Percentiles rank a stretch among this genome's conserved stretches.
Conservation (phyloP, 768 basidiomycete genomes). For the Boletus sensibilis region DNA sequence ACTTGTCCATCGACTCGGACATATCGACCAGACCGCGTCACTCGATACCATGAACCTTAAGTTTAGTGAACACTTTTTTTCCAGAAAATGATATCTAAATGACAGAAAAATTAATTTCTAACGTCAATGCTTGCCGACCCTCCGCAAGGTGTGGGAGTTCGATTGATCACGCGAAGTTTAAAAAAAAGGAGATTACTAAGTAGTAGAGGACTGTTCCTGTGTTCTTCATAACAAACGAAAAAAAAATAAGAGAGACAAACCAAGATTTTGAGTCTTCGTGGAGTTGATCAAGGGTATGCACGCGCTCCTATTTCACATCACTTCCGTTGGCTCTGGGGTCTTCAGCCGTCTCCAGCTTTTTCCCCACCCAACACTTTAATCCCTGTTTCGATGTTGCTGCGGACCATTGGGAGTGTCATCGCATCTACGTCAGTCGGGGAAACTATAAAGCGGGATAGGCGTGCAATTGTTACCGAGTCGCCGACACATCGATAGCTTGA, state of each 20-base stretch:
- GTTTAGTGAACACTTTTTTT: neutral
- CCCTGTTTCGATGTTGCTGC: neutral
- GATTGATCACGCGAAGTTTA: too few species aligned
- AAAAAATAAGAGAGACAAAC: neutral
- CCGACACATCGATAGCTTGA: neutral
- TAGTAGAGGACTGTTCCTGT: too few species aligned
- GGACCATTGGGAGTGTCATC: neutral
- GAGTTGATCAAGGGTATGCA: neutral
- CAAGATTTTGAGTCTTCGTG: neutral
- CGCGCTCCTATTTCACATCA: neutral
- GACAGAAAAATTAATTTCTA: neutral
- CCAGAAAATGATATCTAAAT: conserved; percentile 2
- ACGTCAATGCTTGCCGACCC: conserved; percentile 2
- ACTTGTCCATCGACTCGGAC: conserved; percentile 6
- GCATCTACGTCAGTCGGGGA: neutral
- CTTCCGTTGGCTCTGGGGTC: neutral
- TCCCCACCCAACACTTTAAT: neutral
- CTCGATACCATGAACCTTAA: neutral
- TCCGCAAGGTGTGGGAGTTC: neutral
- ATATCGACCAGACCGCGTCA: conserved; percentile 5
- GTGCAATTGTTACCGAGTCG: neutral
- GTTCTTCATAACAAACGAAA: neutral
- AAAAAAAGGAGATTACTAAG: too few species aligned
- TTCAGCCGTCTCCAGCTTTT: neutral
- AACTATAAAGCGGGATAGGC: neutral